phyloP scores from a whole-genome alignment of 2,329 filamentous ascomycete species.

The Talaromyces verruculosus region DNA sequence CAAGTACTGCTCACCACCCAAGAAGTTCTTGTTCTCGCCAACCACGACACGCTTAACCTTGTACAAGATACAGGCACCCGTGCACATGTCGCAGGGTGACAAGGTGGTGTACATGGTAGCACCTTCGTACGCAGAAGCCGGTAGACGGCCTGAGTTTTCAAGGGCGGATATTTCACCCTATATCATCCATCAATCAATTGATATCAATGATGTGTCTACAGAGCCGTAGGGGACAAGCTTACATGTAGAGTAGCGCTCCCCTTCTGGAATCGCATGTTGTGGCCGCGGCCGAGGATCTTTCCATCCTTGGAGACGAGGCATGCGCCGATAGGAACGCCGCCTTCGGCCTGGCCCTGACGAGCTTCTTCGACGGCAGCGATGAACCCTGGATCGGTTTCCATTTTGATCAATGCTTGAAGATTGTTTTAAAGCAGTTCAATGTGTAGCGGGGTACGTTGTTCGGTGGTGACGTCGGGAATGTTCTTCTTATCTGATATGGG shows the following conservation, averaged over 20 bases:
- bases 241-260: slow-evolving; percentile 71
- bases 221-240: slow-evolving; percentile 29
- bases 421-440: background rate
- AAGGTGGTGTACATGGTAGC: slow-evolving; percentile 83
- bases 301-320: slow-evolving; percentile 68
- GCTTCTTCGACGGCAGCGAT: slow-evolving; percentile 60
- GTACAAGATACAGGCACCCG: slow-evolving; percentile 74
- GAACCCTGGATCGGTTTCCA: slow-evolving; percentile 53
- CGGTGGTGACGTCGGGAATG: background rate
- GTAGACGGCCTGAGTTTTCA: slow-evolving; percentile 70
- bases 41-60: slow-evolving; percentile 72
- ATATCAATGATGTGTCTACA: background rate
- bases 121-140: slow-evolving; percentile 66
- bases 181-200: background rate
- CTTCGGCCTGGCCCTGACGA: slow-evolving; percentile 55
- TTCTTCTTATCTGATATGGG: background rate
- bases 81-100: slow-evolving; percentile 80
- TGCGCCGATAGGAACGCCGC: slow-evolving; percentile 60
- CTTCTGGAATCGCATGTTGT: slow-evolving; percentile 74
- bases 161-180: slow-evolving; percentile 76
- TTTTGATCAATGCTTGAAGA: slow-evolving; percentile 22
- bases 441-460: background rate
- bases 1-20: slow-evolving; percentile 71
- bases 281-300: slow-evolving; percentile 67
- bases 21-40: slow-evolving; percentile 73